Base-by-base conservation (phyloP, 805 yeast species). In the Metschnikowia matae region DNA sequence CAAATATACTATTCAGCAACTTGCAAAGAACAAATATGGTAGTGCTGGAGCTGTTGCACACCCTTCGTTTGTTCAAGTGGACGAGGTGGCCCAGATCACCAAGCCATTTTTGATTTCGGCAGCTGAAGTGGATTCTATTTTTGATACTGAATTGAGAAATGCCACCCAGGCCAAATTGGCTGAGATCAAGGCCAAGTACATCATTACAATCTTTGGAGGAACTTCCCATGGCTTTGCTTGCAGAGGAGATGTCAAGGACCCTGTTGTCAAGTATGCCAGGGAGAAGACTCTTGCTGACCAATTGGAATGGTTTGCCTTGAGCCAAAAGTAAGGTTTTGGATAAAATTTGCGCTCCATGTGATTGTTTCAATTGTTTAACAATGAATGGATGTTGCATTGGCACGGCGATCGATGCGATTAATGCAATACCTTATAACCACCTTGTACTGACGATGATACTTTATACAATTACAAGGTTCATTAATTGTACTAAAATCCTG, bases 11-110 rank as follows among this genome's bases (percentile, higher is more conserved):
- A 59, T 86, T 50, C 81, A 77, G 52, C 78, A 83, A 50, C 65
- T 80, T 31, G 64, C 74, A 6, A 61, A 60, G 26, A 74, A 66
- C 39, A 78, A 78, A 23, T 40, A 60, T 6, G 76, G 79, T 34
- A 79, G 80, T 53, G 86, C 76, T 15, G 89, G 80, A 60, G 95
- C 92, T 14, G 67, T 81, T 54, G 94, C 94, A 7, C 97, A 91
- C 68, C 97, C 97, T 5, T 85, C 95, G 2, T 77, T 85, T 53
- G 83, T 87, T 14, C 53, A 75, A 11, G 75, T 77, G 33, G 90
- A 82, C 36, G 95, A 87, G 61, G 75, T 89, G 44, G 79, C 74
- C 47, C 78, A 71, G 1, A 65, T 91, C 57, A 80, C 75, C 55
- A 70, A 68, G 53, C 96, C 96, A 18, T 40, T 91, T 29, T 56